Percentiles rank a stretch among this genome's conserved stretches.
Conservation (phyloP, 176 grass and related monocot species). For the Aegilops sharonensis region DNA sequence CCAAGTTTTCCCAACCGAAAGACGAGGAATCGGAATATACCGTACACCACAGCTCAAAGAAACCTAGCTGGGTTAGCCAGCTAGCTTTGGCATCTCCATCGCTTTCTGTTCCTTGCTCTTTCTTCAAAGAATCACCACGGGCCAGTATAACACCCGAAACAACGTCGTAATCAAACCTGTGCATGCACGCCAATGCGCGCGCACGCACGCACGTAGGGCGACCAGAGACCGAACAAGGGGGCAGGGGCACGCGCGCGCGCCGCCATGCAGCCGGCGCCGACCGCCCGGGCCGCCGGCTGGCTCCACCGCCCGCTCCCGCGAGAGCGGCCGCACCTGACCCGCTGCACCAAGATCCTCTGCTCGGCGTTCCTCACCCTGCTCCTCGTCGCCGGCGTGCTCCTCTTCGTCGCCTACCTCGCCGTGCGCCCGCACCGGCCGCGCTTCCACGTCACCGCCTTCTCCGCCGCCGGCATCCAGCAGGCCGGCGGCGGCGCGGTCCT, state of each 20-base stretch:
- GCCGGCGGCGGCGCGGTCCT: neutral
- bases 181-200: neutral
- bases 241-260: neutral
- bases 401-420: conserved; percentile 73
- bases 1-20: neutral
- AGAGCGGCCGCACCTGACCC: conserved; percentile 41
- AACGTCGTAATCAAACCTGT: neutral
- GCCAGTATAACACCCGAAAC: neutral
- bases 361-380: conserved; percentile 58
- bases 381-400: conserved; percentile 51
- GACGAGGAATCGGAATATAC: neutral
- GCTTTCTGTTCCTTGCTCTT: conserved; percentile 32
- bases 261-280: neutral
- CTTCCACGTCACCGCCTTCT: conserved; percentile 65
- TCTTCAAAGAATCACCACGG: conserved; percentile 52
- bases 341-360: conserved; percentile 60
- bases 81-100: neutral
- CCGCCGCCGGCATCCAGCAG: conserved; percentile 46
- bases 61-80: neutral
- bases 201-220: neutral
- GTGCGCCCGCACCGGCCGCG: conserved; percentile 83
- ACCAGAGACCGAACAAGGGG: neutral
- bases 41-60: conserved; percentile 24
- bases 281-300: neutral
- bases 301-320: conserved; percentile 1